Evolutionary conservation across 352 stramenopile genomes (phyloP).

Genomic region (Globisporangium nagaii): DNA sequence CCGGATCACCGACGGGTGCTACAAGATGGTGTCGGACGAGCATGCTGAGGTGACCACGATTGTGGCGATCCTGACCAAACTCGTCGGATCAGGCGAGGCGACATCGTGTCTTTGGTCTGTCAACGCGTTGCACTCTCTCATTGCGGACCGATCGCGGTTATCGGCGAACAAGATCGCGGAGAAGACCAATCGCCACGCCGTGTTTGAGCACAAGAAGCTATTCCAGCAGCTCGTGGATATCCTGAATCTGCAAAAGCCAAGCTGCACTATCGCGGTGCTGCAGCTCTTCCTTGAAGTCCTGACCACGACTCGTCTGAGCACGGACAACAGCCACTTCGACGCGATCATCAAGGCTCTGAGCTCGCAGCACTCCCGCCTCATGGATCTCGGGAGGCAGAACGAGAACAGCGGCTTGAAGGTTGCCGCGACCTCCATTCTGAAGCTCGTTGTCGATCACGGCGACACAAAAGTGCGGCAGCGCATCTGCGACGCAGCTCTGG

Average conservation of each 20-base stretch:
- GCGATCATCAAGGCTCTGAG: conserved; percentile 59
- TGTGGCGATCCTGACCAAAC: conserved; percentile 34
- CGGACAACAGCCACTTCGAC: conserved; percentile 76
- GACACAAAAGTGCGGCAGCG: conserved; percentile 46
- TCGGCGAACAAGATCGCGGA: conserved; percentile 36
- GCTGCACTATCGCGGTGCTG: conserved; percentile 49
- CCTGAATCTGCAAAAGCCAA: conserved; percentile 40
- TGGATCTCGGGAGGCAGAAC: conserved; percentile 43
- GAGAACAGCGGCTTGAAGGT: conserved; percentile 53
- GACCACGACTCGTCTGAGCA: conserved; percentile 49
- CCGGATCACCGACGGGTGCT: conserved; percentile 67
- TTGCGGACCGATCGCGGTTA: conserved; percentile 40
- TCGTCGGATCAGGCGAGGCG: conserved; percentile 41
- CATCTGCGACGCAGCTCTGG: conserved; percentile 70
- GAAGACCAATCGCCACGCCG: conserved; percentile 46
- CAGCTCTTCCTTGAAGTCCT: conserved; percentile 63
- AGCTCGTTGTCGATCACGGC: conserved; percentile 66
- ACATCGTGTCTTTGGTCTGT: conserved; percentile 57
- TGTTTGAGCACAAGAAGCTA: conserved; percentile 64
- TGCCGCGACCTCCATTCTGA: conserved; percentile 52
- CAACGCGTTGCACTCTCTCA: conserved; percentile 55
- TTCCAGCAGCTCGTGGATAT: conserved; percentile 48
- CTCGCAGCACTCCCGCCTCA: conserved; percentile 35
- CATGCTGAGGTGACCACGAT: conserved; percentile 37
- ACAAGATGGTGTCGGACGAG: conserved; percentile 46